Evolutionary conservation across 768 basidiomycete species (phyloP).

Genomic region (Leccinellum albellum): DNA sequence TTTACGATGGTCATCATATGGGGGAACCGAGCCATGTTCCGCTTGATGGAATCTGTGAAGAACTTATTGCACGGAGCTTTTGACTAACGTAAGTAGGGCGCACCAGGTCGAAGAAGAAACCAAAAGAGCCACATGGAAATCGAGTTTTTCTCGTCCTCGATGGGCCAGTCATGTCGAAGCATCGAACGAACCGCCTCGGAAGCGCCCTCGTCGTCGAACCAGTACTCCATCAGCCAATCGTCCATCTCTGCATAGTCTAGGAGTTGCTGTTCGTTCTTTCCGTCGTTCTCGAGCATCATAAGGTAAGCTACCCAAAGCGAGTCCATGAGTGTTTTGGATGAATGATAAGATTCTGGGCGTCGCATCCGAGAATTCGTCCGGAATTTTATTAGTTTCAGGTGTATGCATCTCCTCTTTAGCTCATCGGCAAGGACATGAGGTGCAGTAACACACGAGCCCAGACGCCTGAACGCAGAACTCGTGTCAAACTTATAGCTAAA

Average conservation of each 20-base stretch:
- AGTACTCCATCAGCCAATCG: constrained; percentile 61
- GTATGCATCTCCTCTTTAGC: constrained; percentile 56
- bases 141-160: constrained; percentile 46
- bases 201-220: constrained; percentile 58
- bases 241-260: constrained; percentile 62
- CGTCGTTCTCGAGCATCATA: constrained; percentile 80
- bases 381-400: constrained; percentile 53
- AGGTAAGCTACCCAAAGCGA: constrained; percentile 66
- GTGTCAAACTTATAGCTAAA: constrained; percentile 68
- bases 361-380: constrained; percentile 25
- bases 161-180: constrained; percentile 52
- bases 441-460: constrained; percentile 39
- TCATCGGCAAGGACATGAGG: constrained; percentile 55
- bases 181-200: constrained; percentile 46
- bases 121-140: constrained; percentile 80
- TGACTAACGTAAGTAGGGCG: constrained; percentile 20
- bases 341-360: constrained; percentile 23
- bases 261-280: constrained; percentile 67
- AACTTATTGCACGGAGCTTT: not conserved
- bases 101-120: constrained; percentile 63
- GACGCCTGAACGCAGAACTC: constrained; percentile 44
- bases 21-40: constrained; percentile 38
- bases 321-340: constrained; percentile 24
- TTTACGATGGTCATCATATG: constrained; percentile 52
- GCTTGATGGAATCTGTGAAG: constrained; percentile 45